A percentile compares a stretch with the other conserved stretches of the same genome.
These are phyloP conservation scores for Juglanconis sp. DNA, from an alignment of 2,329 filamentous ascomycete species.

Conservation along the genomic window DNA sequence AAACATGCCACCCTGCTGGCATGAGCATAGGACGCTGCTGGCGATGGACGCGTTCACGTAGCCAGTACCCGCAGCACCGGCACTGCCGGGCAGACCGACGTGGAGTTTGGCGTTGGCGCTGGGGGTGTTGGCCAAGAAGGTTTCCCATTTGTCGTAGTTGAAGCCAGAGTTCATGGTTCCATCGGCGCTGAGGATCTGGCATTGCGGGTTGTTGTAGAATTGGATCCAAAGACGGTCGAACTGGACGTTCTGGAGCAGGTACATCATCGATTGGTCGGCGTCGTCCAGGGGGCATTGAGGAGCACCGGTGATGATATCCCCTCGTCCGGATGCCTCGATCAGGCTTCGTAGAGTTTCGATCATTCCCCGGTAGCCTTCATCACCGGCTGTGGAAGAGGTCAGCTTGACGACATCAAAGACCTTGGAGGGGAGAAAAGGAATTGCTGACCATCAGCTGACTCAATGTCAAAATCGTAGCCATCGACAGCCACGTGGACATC, in stretches of 20 bases:
- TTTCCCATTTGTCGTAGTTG: constrained; percentile 37
- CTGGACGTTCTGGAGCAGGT: constrained; percentile 34
- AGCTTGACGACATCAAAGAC: neutral
- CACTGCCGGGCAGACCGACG: constrained; percentile 35
- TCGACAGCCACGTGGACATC: constrained; percentile 40
- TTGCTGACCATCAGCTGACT: constrained; percentile 28
- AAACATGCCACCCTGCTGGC: constrained; percentile 24
- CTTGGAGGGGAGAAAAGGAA: too few species aligned
- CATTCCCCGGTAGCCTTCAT: constrained; percentile 27
- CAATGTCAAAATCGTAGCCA: constrained; percentile 51
- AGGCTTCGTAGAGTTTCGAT: constrained; percentile 23
- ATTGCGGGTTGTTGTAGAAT: constrained; percentile 46
- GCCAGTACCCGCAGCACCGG: constrained; percentile 22
- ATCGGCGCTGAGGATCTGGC: constrained; percentile 30
- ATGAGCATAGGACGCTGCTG: constrained; percentile 21
- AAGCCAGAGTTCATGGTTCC: constrained; percentile 24
- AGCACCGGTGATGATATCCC: constrained; percentile 31
- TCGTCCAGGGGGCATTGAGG: constrained; percentile 41
- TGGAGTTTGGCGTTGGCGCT: constrained; percentile 36
- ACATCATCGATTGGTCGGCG: constrained; percentile 40
- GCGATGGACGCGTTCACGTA: constrained; percentile 25
- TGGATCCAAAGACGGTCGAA: constrained; percentile 44
- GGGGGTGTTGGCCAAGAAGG: constrained; percentile 27
- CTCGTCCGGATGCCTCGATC: constrained; percentile 13
- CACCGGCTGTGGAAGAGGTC: constrained; percentile 18